Evolutionary conservation across 1,139 yeast species (phyloP), one percentile per base, ranked within the genome.

Genomic region (Scheffersomyces lignicola): DNA sequence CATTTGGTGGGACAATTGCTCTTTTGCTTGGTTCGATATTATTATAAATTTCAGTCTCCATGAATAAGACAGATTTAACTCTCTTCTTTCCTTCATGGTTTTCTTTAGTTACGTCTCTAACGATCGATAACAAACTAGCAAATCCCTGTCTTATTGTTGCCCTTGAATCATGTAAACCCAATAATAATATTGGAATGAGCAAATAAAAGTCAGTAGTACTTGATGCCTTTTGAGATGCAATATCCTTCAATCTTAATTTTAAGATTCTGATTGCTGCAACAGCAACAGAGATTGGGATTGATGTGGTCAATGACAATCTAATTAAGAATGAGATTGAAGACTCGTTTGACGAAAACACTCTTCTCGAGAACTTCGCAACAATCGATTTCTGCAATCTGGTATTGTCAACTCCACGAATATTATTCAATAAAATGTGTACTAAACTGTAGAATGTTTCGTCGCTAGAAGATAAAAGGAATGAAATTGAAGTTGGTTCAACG

Each of bases 1-100:
- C 95, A 35, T 77, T 75, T 32, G 89, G 83, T 24, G 83, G 66
- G 24, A 88, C 66, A 49, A 83, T 69, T 16, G 83, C 77, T 32
- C 70, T 44, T 49, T 60, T 42, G 57, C 63, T 35, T 59, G 73
- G 40, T 56, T 68, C 62, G 14, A 52, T 38, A 1, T 60, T 52
- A 9, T 81, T 58, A 44, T 69, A 71, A 32, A 71, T 62, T 40
- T 60, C 60, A n/a, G 58, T 58, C 44, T 71, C 76, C 59, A 69
- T 49, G 41, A 58, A 66, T 25, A 69, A 56, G 1, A 39, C 33
- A 3, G 52, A 37, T 32, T 57, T 58, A 15, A 36, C 47, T 41
- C 58, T 56, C 31, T 51, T 52, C 42, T 52, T 52, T 17, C 40
- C 44, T 7, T 36, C 37, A 38, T 51, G 59, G 15, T 48, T 38